Evolutionary conservation across 179 eudicot species (phyloP), one percentile per base, ranked within the genome.

Genomic region (Drosera spatulata): DNA sequence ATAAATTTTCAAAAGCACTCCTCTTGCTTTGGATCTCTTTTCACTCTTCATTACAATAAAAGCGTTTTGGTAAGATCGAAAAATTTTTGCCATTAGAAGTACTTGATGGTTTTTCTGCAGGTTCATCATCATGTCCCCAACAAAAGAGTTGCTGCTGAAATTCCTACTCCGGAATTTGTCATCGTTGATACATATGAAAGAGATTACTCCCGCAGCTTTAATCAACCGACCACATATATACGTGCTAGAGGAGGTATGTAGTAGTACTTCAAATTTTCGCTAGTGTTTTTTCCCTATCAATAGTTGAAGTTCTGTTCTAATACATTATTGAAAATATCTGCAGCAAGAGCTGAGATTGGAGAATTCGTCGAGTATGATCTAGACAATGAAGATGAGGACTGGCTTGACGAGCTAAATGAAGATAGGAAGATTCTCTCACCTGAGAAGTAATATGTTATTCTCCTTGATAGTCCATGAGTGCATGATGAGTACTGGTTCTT

Each of bases 301-400:
- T 22, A 22, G 0, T 22, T 22, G 33, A 22, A 22, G 33, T 39
- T 13, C 14, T 64, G 14, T 56, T 9, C 37, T 60, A 46, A 38
- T 59, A 49, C 56, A 2, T 64, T 42, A 63, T 41, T 70, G 44
- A 74, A 74, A 13, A 69, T 66, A 2, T 66, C 57, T 79, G 70
- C 81, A 93, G 99, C 86, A 48, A 85, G 96, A 61, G 78, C 96
- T 53, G 99, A 93, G 79, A 75, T 93, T 72, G 96, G 99, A 71
- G 99, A 93, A 50, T 89, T 89, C 69, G 77, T 93, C 61, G 99
- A 93, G 79, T 93, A 93, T 80, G 99, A 93, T 73, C 81, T 89
- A 61, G 99, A 93, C 72, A 78, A 84, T 52, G 96, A 93, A 73
- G 99, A 93, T 69, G 99, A 93, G 69, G 96, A 89, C 66, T 93